phyloP scores from a whole-genome alignment of 129 eudicot genomes.

The Pseudognaphalium luteoalbum region DNA sequence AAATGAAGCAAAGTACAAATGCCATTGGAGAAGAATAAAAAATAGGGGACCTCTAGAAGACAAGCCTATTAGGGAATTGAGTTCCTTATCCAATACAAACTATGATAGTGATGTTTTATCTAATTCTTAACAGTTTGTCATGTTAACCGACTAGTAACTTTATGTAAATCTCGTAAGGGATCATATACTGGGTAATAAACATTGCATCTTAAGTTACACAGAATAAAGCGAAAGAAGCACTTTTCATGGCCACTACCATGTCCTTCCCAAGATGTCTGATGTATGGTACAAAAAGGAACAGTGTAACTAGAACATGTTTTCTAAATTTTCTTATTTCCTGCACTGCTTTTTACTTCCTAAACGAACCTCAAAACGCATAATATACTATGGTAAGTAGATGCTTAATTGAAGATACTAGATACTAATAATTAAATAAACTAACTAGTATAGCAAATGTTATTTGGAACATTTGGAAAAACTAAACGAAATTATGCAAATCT shows the following conservation, averaged over 20 bases:
- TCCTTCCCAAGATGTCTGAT: neutral
- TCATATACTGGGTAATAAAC: neutral
- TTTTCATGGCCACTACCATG: neutral
- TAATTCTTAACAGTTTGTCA: neutral
- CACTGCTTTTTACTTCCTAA: neutral
- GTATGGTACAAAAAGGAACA: neutral
- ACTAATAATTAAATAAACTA: too few relatives aligned
- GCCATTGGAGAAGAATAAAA: slow-evolving; percentile 6
- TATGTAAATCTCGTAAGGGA: neutral
- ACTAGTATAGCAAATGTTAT: neutral
- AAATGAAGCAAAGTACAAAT: neutral
- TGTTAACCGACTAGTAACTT: neutral
- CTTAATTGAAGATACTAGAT: too few relatives aligned
- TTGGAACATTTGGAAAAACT: neutral
- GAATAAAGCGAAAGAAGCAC: neutral
- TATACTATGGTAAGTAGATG: neutral
- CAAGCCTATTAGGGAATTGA: slow-evolving; percentile 22
- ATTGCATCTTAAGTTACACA: too few relatives aligned
- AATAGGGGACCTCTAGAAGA: slow-evolving; percentile 16
- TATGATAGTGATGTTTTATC: neutral
- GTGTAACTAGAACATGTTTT: neutral
- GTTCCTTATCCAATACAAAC: slow-evolving; percentile 19
- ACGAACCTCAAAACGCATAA: neutral
- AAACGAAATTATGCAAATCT: neutral
- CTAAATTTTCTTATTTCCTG: neutral